These are phyloP conservation scores for Gentiana straminea DNA, from an alignment of 257 asterid genomes.

Conservation along the genomic window DNA sequence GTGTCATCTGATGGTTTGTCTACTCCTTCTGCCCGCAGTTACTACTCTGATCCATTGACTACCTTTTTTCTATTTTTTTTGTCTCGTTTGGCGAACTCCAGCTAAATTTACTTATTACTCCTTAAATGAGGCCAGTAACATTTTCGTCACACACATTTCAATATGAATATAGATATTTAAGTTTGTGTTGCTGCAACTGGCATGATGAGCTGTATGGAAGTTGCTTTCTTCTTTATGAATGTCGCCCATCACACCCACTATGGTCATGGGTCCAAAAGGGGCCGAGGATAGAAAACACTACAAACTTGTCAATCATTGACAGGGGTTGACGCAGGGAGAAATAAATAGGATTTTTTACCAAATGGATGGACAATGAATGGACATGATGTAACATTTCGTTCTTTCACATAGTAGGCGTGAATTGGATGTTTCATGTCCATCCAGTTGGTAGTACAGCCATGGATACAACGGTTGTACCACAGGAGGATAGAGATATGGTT, in stretches of 20 bases:
- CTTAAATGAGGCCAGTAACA: neutral
- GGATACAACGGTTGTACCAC: too few relatives aligned
- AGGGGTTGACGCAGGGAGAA: neutral
- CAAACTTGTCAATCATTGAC: neutral
- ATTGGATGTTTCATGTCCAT: too few relatives aligned
- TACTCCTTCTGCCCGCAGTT: conserved; percentile 13
- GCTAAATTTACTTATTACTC: neutral
- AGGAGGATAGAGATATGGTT: too few relatives aligned
- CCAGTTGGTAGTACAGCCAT: too few relatives aligned
- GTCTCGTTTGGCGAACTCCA: neutral
- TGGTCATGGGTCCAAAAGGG: neutral
- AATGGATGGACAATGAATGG: too few relatives aligned
- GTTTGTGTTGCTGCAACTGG: neutral
- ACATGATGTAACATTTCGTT: too few relatives aligned
- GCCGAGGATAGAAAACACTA: neutral
- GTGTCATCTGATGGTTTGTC: conserved; percentile 16
- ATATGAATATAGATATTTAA: neutral
- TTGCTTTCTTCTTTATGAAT: neutral
- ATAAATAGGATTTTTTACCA: too few relatives aligned
- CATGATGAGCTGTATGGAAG: neutral
- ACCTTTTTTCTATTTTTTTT: neutral
- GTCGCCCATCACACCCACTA: neutral
- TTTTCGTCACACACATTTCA: neutral
- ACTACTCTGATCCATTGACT: conserved; percentile 3
- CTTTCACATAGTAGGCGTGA: too few relatives aligned